These are phyloP conservation scores for Plasmodium adleri DNA, from an alignment of 169 alveolate species.

Conservation along the genomic window DNA sequence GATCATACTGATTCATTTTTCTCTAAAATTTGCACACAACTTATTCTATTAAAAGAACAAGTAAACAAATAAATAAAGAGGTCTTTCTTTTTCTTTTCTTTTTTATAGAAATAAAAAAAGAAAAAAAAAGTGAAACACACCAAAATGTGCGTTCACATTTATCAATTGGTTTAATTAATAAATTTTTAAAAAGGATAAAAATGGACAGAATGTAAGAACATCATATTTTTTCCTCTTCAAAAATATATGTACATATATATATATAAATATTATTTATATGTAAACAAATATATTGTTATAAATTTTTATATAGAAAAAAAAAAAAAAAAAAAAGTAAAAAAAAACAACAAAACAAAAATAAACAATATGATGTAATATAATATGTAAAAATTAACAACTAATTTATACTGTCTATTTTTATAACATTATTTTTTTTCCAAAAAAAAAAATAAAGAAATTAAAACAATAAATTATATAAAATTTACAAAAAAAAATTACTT, in stretches of 20 bases:
- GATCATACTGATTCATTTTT: conserved; percentile 72
- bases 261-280: too few species aligned
- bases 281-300: too few species aligned
- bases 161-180: background rate
- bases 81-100: background rate
- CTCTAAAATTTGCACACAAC: background rate
- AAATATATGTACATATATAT: too few species aligned
- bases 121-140: conserved; percentile 11
- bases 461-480: too few species aligned
- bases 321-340: background rate
- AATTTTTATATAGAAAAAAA: background rate
- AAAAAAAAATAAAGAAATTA: too few species aligned
- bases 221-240: background rate
- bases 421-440: too few species aligned
- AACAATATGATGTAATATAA: too few species aligned
- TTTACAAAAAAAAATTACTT: too few species aligned
- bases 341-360: background rate
- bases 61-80: background rate
- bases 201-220: conserved; percentile 1
- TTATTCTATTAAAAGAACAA: conserved; percentile 1
- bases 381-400: too few species aligned
- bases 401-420: too few species aligned
- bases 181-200: conserved; percentile 1
- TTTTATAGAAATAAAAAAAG: background rate
- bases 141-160: conserved; percentile 8